Evolutionary conservation across 306 rosid genomes (phyloP).

Genomic region (Vicia villosa): DNA sequence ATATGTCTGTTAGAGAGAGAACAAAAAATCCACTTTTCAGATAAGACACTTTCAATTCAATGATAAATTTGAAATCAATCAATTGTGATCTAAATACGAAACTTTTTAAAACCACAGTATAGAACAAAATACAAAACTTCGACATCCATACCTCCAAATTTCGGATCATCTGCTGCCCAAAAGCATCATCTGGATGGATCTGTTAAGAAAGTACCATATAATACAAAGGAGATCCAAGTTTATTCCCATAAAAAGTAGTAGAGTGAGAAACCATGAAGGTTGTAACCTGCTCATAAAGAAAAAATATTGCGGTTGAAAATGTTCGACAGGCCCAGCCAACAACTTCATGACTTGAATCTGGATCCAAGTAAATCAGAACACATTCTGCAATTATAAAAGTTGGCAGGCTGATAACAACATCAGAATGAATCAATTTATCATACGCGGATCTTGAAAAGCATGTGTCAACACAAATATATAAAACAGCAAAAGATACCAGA

Average conservation of each 20-base stretch:
- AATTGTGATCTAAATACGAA: background rate
- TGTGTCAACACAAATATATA: background rate
- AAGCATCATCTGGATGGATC: conserved; percentile 95
- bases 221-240: conserved; percentile 28
- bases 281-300: conserved; percentile 93
- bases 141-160: conserved; percentile 75
- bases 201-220: conserved; percentile 46
- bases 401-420: conserved; percentile 93
- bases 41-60: conserved; percentile 23
- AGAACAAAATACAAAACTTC: background rate
- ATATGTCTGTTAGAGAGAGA: background rate
- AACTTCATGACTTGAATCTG: conserved; percentile 71
- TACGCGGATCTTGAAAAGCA: conserved; percentile 28
- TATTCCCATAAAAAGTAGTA: conserved; percentile 23
- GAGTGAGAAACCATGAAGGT: conserved; percentile 33
- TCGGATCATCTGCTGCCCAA: conserved; percentile 94
- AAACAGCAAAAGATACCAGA: conserved; percentile 7
- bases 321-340: conserved; percentile 87
- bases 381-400: conserved; percentile 99
- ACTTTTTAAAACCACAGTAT: conserved; percentile 2
- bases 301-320: conserved; percentile 78
- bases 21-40: conserved; percentile 2
- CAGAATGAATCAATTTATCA: conserved; percentile 58
- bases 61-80: conserved; percentile 15
- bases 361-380: conserved; percentile 95